phyloP scores from a whole-genome alignment of 805 yeast genomes.

The Myxozyma kluyveri region DNA sequence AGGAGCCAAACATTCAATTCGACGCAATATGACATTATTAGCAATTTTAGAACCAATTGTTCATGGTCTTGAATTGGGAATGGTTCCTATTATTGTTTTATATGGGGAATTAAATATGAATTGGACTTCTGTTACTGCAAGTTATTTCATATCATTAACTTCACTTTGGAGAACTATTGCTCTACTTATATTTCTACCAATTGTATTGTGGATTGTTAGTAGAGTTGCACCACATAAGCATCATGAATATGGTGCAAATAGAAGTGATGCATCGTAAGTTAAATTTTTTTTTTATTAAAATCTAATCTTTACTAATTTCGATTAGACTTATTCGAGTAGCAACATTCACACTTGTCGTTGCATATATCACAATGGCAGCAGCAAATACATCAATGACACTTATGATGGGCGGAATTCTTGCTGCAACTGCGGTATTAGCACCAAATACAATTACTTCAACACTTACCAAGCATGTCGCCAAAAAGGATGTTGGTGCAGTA shows the following conservation, averaged over 20 bases:
- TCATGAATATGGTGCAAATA: constrained; percentile 16
- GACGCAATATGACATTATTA: constrained; percentile 16
- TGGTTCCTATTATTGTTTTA: constrained; percentile 25
- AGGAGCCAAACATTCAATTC: constrained; percentile 12
- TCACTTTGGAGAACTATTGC: constrained; percentile 33
- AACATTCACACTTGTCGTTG: neutral
- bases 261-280: constrained; percentile 19
- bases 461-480: constrained; percentile 28
- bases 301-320: neutral
- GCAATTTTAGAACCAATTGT: constrained; percentile 19
- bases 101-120: constrained; percentile 34
- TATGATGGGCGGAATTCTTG: neutral
- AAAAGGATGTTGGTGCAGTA: constrained; percentile 26
- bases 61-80: constrained; percentile 19
- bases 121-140: constrained; percentile 37
- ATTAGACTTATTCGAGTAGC: constrained; percentile 1
- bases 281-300: too few species aligned
- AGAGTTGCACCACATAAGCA: constrained; percentile 4
- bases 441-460: constrained; percentile 16
- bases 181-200: constrained; percentile 32
- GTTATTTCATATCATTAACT: constrained; percentile 34
- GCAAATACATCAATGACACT: constrained; percentile 6
- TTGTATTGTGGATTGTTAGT: constrained; percentile 14
- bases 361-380: constrained; percentile 6
- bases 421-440: neutral